Evolutionary conservation across 1,139 yeast species (phyloP), one percentile per base, ranked within the genome.

Genomic region (Lodderomyces beijingensis): DNA sequence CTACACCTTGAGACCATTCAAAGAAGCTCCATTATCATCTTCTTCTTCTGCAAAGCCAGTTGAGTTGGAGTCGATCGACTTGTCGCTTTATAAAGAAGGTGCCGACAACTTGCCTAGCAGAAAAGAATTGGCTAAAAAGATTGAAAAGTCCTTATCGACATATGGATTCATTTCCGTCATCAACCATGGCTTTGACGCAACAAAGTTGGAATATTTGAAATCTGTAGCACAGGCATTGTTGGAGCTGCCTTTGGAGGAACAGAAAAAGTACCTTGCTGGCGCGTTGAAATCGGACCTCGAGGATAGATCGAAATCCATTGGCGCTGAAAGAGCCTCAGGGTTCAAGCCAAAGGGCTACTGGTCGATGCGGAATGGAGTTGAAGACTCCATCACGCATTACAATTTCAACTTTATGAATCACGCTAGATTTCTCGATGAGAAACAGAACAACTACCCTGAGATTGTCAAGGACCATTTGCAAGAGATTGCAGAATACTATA

Each of bases 91-190:
- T 37, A 40, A 52, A 31, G 65, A 63, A 11, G 71, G 70, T 2
- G 56, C 55, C 1, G 60, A 54, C 34, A 48, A 51, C 19, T 42
- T 46, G 5, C 40, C 37, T 4, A 37, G 50, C 11, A 46, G 72
- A 28, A 41, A 51, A 32, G 35, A 36, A 15, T 48, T 67, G 19
- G 73, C 74, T 1, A 32, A 41, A 1, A 43, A 50, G 31, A 49
- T 65, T 12, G 65, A 65, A 30, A 40, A 50, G n/a, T 61, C 74
- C 1, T 49, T 66, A 32, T 55, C 59, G 2, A 61, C 70, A 1
- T 55, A 62, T 37, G 77, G 77, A 0, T 72, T 72, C 38, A 69
- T 71, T 52, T 59, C 60, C 16, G 44, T 67, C 19, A 44, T 51
- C 5, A 65, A 65, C 35, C 67, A 57, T 42, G 74, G 73, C 0